phyloP scores from a whole-genome alignment of 345 rosid genomes.

The Brassica cretica region DNA sequence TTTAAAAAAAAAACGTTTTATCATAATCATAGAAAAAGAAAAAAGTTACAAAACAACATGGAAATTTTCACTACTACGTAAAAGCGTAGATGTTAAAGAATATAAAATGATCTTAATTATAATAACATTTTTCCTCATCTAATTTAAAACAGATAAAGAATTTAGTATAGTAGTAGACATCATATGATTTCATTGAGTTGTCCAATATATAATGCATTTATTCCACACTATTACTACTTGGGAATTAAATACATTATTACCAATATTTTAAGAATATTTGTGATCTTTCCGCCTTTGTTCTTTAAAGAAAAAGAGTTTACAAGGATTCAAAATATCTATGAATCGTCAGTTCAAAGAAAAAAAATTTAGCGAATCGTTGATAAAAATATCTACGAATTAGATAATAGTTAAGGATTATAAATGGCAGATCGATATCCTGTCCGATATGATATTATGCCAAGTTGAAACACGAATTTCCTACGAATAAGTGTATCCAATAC shows the following conservation, averaged over 20 bases:
- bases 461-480: no score
- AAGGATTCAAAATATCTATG: neutral
- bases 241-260: neutral
- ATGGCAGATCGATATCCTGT: neutral
- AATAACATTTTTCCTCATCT: neutral
- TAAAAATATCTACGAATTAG: neutral
- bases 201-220: neutral
- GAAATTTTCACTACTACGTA: neutral
- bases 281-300: neutral
- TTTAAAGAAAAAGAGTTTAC: neutral
- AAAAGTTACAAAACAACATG: neutral
- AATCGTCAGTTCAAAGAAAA: neutral
- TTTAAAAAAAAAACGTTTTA: neutral
- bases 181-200: neutral
- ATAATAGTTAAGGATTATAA: neutral
- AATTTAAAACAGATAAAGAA: neutral
- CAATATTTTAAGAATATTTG: neutral
- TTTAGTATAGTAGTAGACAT: neutral
- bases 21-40: no score
- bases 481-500: neutral
- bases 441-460: neutral
- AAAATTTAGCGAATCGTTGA: neutral
- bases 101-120: neutral
- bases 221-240: neutral
- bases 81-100: neutral